Base-by-base conservation (phyloP, 306 rosid species). In the Astragalus membranaceus region DNA sequence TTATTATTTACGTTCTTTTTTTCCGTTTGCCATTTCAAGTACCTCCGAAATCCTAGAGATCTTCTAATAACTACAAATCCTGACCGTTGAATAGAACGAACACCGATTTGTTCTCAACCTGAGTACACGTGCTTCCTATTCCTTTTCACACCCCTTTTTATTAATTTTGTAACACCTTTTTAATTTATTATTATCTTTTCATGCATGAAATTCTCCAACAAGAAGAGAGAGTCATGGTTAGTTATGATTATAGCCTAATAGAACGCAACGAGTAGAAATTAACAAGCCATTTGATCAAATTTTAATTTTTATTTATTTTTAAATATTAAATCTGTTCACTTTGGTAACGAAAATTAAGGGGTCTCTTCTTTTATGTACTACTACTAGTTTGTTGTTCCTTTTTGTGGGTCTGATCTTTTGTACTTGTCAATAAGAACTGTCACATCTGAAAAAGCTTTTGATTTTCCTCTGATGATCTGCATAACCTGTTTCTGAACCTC, bases 201-300 rank as follows among this genome's bases (percentile, higher is more conserved):
- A 87, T 93, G 98, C 98, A 93, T 85, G 96, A 94, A 93, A 87
- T 90, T 90, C 90, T 90, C 85, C 93, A 75, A 78, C 82, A 78
- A 69, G 76, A 70, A 69, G 48, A 75, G 76, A 73, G 69, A 70
- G 87, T 81, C 81, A 74, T 79, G 83, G 68, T 80, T 73, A 47
- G 81, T 82, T 75, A 72, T 78, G 80, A 61, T 76, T 78, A 64
- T 37, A 72, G 78, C 80, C 79, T 59, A 75, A 55, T 88, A 83
- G 82, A 70, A 60, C 67, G 51, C 79, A 79, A 64, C 65, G 64
- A 56, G 57, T 67, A 33, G 64, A 5, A 35, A n/a, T n/a, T 43
- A 68, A 55, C 75, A 17, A 26, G 48, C 84, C 84, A 39, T 73
- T 67, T 75, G 81, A 29, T 52, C 54, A 59, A 84, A 70, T 52